A percentile compares a stretch with the other conserved stretches of the same genome.
Conservation (phyloP, 2,329 filamentous ascomycete species). For the Aureobasidium sp. region DNA sequence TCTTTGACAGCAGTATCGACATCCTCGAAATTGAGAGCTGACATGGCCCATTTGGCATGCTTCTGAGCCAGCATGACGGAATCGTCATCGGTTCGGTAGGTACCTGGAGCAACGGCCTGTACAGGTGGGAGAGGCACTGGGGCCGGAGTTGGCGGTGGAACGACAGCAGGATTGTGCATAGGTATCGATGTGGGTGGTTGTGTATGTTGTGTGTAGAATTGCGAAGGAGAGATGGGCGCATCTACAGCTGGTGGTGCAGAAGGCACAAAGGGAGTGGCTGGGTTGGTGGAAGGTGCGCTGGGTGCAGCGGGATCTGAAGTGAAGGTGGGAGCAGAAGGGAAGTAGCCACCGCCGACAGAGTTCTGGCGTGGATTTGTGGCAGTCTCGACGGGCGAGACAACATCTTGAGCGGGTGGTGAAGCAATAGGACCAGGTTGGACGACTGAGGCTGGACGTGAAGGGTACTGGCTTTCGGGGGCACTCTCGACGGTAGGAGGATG, state of each 20-base stretch:
- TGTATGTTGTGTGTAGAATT: conserved; percentile 18
- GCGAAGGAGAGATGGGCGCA: conserved; percentile 12
- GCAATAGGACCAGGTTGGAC: conserved; percentile 16
- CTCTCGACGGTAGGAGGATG: conserved; percentile 51
- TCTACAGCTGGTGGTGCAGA: conserved; percentile 14
- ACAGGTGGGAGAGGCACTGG: conserved; percentile 12
- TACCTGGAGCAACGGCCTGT: conserved; percentile 28
- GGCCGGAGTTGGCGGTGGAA: conserved; percentile 16
- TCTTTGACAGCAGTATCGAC: conserved; percentile 83
- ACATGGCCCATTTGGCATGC: conserved; percentile 95
- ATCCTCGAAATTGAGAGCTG: conserved; percentile 93
- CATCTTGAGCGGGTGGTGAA: conserved; percentile 33
- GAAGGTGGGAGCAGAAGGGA: conserved; percentile 43
- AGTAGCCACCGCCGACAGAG: conserved; percentile 51
- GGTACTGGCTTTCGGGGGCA: conserved; percentile 48
- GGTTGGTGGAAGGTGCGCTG: conserved; percentile 28
- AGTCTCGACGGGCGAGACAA: conserved; percentile 38
- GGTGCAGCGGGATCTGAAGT: conserved; percentile 29
- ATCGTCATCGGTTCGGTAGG: conserved; percentile 55
- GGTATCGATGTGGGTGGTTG: conserved; percentile 18
- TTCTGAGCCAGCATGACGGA: conserved; percentile 78
- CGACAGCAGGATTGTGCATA: conserved; percentile 19
- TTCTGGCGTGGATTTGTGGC: conserved; percentile 30
- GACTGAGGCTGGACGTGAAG: conserved; percentile 24
- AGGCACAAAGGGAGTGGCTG: conserved; percentile 14